Evolutionary conservation across 306 rosid genomes (phyloP).

Genomic region (Vigna hirtella): DNA sequence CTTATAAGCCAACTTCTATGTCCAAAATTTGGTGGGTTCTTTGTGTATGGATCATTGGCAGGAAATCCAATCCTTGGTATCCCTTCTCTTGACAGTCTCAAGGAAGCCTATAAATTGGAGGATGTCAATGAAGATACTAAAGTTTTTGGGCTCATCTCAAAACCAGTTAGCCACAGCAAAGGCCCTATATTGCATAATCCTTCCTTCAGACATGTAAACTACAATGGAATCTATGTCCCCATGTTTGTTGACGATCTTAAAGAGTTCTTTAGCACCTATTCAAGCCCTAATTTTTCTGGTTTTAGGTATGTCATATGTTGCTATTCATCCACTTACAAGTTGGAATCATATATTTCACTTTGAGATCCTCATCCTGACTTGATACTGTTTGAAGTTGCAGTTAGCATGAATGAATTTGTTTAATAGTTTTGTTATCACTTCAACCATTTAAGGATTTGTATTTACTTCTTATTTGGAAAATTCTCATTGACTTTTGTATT

Average conservation of each 20-base stretch:
- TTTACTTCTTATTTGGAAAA: background rate
- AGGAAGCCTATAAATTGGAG: slow-evolving; percentile 48
- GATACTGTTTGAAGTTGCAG: background rate
- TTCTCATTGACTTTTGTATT: slow-evolving; percentile 12
- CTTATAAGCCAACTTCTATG: slow-evolving; percentile 57
- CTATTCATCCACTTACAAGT: background rate
- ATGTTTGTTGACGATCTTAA: slow-evolving; percentile 60
- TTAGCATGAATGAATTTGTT: background rate
- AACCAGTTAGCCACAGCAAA: slow-evolving; percentile 64
- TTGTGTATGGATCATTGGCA: slow-evolving; percentile 51
- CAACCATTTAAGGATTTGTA: background rate
- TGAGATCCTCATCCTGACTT: slow-evolving; percentile 1
- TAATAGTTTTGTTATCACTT: background rate
- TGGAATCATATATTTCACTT: background rate
- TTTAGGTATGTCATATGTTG: slow-evolving; percentile 49
- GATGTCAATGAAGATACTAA: slow-evolving; percentile 47
- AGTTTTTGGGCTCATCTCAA: slow-evolving; percentile 62
- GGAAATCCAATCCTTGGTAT: slow-evolving; percentile 51
- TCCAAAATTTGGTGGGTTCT: slow-evolving; percentile 58
- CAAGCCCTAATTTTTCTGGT: slow-evolving; percentile 50
- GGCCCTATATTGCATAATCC: slow-evolving; percentile 64
- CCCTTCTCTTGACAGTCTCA: slow-evolving; percentile 47
- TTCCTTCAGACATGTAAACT: slow-evolving; percentile 49
- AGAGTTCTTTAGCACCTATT: slow-evolving; percentile 50
- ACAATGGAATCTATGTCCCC: slow-evolving; percentile 58